Base-by-base conservation (phyloP, 1,139 yeast species). In the Magnusiomyces sp. region DNA sequence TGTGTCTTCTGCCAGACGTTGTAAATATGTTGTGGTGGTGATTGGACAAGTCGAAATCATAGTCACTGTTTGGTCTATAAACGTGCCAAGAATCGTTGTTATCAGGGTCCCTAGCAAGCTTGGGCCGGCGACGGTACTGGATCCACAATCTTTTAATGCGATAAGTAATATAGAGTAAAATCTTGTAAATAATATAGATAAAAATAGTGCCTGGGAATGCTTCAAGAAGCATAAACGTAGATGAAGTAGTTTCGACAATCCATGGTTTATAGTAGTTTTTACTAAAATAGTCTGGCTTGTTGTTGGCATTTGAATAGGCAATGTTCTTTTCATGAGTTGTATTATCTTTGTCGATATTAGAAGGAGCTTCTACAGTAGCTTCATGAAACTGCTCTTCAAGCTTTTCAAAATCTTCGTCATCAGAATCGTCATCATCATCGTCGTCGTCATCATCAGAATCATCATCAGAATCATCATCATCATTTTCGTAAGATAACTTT, bases 171-270 rank as follows among this genome's bases (percentile, higher is more conserved):
- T 39, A 38, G 4, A 52, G 46, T 13, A 49, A 29, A 2, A 45
- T 2, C 23, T 42, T 36, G 48, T 52, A 52, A 9, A 49, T 11
- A 13, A 27, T 40, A 45, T 41, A 47, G 2, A 52, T 34, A 20
- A 49, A 33, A 39, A 52, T 39, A 9, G 50, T 10, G n/a, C 54
- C 54, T 1, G 54, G 54, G 20, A 49, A 52, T 1, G 47, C 17
- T 39, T 49, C 52, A 2, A 52, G 34, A 2, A 44, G 14, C 6
- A 41, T 36, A 23, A 49, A 27, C 19, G 50, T 43, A 10, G 50
- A 39, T 6, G 54, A 47, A 1, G 50, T 40, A 1, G 51, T 49
- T 39, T 49, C 43, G 16, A 19, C n/a, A 6, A 29, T 16, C 33
- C 41, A 13, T 14, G 17, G 42, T 37, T 44, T n/a, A 23, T 23